Base-by-base conservation (phyloP, 2,329 filamentous ascomycete genomes). In the Aureobasidium sp. region DNA sequence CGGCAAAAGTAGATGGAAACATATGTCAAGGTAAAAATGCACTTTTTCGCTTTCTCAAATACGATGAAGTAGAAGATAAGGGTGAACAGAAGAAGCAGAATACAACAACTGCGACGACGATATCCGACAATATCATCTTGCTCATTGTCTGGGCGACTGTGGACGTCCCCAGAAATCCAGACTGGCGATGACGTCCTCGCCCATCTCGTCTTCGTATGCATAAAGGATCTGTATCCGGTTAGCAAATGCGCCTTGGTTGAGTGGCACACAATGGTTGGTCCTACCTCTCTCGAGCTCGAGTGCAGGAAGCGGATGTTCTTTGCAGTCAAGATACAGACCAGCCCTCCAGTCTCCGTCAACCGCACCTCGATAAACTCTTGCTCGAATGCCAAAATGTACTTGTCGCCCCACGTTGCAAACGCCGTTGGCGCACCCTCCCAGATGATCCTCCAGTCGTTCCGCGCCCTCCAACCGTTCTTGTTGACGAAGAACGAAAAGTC, bases 401-500 rank as follows among this genome's bases (percentile, higher is more conserved):
- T 74, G 52, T 94, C 94, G 71, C 95, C 95, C 67, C 91, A 96
- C 61, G 97, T 86, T 1, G 94, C 94, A 75, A 99, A 99, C 63
- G 87, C 88, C 70, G 91, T 88, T 44, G 94, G 94, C 48, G 86
- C 90, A 62, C 94, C 94, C 78, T 99, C 94, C 94, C 94, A 99
- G 66, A 93, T 89, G 71, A 99, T 96, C 70, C 89, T 87, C 94
- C 94, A 99, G 75, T 99, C 94, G 5, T 92, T 91, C 70, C 92
- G 84, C 60, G 93, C 93, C 66, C 94, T 87, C 94, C 94, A 99
- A 41, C 94, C 94, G 74, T 99, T 97, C 70, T 94, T 86, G 76
- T 99, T 97, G 72, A 99, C 94, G 71, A 97, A 99, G 84, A 99
- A 99, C 13, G 91, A 96, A 76, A 97, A 99, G 74, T 99, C 94